Evolutionary conservation across 2,329 filamentous ascomycete species (phyloP).

Genomic region (Fonsecaea pedrosoi): DNA sequence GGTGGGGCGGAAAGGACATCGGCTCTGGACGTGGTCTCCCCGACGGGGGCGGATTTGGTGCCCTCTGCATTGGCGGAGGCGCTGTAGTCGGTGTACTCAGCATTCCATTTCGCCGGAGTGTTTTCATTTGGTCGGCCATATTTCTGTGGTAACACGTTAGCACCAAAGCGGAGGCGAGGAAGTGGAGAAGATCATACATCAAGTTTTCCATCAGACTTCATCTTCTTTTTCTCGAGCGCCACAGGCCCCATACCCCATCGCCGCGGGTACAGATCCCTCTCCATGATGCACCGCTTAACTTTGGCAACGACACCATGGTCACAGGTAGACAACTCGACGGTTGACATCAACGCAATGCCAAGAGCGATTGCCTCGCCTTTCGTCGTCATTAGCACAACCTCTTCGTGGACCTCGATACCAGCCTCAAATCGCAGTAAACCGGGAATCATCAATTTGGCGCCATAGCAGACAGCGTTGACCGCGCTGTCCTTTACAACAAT

Average conservation of each 20-base stretch:
- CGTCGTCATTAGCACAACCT: slow-evolving; percentile 97
- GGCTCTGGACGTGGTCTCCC: slow-evolving; percentile 54
- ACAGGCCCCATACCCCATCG: slow-evolving; percentile 95
- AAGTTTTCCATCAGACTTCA: slow-evolving; percentile 96
- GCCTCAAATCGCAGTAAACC: slow-evolving; percentile 91
- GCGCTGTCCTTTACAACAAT: slow-evolving; percentile 97
- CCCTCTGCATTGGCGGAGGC: slow-evolving; percentile 57
- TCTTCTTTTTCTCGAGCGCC: slow-evolving; percentile 98
- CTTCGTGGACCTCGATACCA: slow-evolving; percentile 91
- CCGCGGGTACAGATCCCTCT: slow-evolving; percentile 95
- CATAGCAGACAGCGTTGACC: slow-evolving; percentile 97
- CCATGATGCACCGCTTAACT: slow-evolving; percentile 99
- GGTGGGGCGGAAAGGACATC: slow-evolving; percentile 44
- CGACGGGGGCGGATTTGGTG: slow-evolving; percentile 54
- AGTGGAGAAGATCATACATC: slow-evolving; percentile 63
- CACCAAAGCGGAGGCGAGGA: slow-evolving; percentile 1
- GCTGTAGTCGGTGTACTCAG: slow-evolving; percentile 89
- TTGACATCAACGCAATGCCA: slow-evolving; percentile 96
- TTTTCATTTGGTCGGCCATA: slow-evolving; percentile 90
- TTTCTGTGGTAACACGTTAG: slow-evolving; percentile 63
- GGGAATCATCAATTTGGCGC: slow-evolving; percentile 98
- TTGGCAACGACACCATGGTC: slow-evolving; percentile 98
- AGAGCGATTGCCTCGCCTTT: slow-evolving; percentile 98
- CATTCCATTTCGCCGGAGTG: slow-evolving; percentile 91
- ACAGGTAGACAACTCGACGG: slow-evolving; percentile 93